phyloP scores from a whole-genome alignment of 2,329 filamentous ascomycete species.

The Colletotrichum brevisporum region DNA sequence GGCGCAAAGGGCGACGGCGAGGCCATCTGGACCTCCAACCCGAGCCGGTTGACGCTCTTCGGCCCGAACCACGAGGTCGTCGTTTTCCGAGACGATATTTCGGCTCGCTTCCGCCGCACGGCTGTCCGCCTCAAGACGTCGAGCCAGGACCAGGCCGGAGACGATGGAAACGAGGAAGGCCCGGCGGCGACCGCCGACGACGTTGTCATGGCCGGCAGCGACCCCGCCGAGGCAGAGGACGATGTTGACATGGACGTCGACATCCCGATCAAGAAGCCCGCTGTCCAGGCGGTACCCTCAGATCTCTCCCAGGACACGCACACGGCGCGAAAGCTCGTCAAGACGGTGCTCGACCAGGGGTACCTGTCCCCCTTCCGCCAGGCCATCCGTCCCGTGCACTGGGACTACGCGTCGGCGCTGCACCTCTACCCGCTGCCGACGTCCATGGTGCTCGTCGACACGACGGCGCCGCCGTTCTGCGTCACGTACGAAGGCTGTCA shows the following conservation, averaged over 20 bases:
- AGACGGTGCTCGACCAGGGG: conserved; percentile 92
- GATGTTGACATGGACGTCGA: conserved; percentile 62
- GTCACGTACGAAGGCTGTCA: conserved; percentile 96
- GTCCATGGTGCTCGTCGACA: conserved; percentile 85
- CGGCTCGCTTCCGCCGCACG: conserved; percentile 81
- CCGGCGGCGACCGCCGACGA: conserved; percentile 43
- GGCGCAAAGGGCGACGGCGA: conserved; percentile 69
- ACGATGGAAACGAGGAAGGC: conserved; percentile 48
- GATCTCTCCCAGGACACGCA: conserved; percentile 64
- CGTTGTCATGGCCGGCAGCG: conserved; percentile 50
- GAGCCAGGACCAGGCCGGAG: conserved; percentile 49
- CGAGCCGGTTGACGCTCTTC: conserved; percentile 85
- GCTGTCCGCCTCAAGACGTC: conserved; percentile 77
- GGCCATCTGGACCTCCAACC: conserved; percentile 91
- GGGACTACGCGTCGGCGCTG: conserved; percentile 85
- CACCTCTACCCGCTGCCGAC: conserved; percentile 92
- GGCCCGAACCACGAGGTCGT: conserved; percentile 90
- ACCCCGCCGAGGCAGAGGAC: conserved; percentile 42
- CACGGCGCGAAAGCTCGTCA: conserved; percentile 83
- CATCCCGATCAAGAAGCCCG: conserved; percentile 39
- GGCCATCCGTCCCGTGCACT: conserved; percentile 84
- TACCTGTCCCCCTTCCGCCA: conserved; percentile 89
- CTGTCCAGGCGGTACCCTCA: conserved; percentile 26
- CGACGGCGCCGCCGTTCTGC: conserved; percentile 85
- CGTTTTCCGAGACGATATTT: conserved; percentile 89